phyloP scores from a whole-genome alignment of 345 rosid species.

The Rhodamnia rubescens region DNA sequence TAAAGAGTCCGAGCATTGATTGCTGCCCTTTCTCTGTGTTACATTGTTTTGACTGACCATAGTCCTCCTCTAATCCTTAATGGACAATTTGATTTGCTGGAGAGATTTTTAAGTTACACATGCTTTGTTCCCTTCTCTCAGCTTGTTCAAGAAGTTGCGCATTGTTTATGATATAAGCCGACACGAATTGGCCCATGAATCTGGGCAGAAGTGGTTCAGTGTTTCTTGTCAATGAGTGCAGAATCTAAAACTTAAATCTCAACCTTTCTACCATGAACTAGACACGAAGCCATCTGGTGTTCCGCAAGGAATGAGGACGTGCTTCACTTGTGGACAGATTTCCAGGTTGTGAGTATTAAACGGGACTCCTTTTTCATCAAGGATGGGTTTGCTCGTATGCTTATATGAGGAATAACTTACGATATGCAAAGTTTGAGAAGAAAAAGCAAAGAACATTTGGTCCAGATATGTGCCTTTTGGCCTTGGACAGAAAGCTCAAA shows the following conservation, averaged over 20 bases:
- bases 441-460: slow-evolving; percentile 20
- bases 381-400: background rate
- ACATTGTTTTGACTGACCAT: background rate
- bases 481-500: background rate
- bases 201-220: background rate
- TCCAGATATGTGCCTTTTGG: background rate
- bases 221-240: background rate
- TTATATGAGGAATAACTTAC: background rate
- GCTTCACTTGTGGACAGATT: background rate
- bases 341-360: background rate
- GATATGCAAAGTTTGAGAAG: slow-evolving; percentile 2
- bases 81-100: background rate
- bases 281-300: background rate
- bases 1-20: background rate
- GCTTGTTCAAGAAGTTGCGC: background rate
- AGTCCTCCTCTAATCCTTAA: background rate
- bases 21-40: background rate
- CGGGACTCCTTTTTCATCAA: background rate
- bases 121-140: background rate
- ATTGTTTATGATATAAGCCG: background rate
- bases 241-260: background rate
- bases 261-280: background rate
- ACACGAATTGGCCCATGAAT: background rate
- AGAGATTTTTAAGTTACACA: background rate
- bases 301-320: background rate